Base-by-base conservation (phyloP, 371 early-diverging fungal species). In the Mortierella sp. region DNA sequence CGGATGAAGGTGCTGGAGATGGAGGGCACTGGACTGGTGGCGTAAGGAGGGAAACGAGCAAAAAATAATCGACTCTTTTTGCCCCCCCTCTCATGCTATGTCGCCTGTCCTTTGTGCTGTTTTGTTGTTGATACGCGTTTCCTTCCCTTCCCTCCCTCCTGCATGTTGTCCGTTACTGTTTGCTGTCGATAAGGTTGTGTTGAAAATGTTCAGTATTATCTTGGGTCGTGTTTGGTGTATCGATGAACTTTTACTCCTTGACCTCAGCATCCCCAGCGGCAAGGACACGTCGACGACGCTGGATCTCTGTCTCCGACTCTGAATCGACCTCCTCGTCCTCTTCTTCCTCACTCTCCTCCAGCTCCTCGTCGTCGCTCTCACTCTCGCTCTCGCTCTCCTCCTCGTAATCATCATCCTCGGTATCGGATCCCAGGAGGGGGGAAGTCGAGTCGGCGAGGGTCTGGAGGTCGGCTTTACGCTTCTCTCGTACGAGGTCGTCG, bases 321-420 rank as follows among this genome's bases (percentile, higher is more conserved):
- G 68, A 74, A 45, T 44, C 55, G 4, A 52, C 58, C 31, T 73
- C 50, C 6, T 45, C 52, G 24, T 43, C 47, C 40, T 65, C 64
- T 26, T 31, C 55, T 22, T 53, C 34, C 67, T 77, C 77, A 14
- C 37, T 34, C 39, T 77, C 68, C 6, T 50, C 64, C 29, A 71
- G 72, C 10, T 50, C 77, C 5, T 50, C 53, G 2, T 71, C 68
- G 11, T 77, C 77, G 1, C 39, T 52, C 39, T 79, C 75, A 37
- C 45, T 52, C 69, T 52, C 71, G 11, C 14, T 31, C 64, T 78
- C 78, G 2, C 40, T 55, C 37, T 40, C 55, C 41, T 74, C 80
- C 64, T 82, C 82, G 66, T 82, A 77, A 61, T 82, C 82, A 13
- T 74, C 77, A 61, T 82, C 82, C 19, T 82, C 82, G n/a, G 71